These are phyloP conservation scores for Schoenoplectus triqueter DNA, from an alignment of 202 grass and related monocot genomes.

Conservation along the genomic window DNA sequence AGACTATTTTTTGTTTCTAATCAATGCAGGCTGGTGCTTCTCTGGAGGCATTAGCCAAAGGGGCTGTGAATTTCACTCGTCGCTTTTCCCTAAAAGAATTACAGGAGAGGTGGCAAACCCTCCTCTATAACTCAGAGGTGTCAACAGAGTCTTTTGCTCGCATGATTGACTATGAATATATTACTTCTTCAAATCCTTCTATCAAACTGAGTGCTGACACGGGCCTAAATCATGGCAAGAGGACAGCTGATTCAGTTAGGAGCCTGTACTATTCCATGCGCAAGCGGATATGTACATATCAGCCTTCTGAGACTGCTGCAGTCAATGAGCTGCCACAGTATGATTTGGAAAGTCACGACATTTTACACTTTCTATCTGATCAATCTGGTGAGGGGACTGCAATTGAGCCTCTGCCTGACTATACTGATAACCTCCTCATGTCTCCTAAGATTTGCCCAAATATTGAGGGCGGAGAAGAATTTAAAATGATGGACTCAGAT, in stretches of 20 bases:
- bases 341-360: conserved; percentile 26
- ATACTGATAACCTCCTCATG: conserved; percentile 34
- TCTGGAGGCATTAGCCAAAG: conserved; percentile 88
- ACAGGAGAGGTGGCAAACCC: conserved; percentile 79
- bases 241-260: conserved; percentile 66
- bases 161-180: conserved; percentile 70
- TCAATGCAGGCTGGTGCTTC: conserved; percentile 81
- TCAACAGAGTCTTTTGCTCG: conserved; percentile 66
- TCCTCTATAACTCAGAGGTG: conserved; percentile 68
- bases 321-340: conserved; percentile 26
- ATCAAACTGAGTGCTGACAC: conserved; percentile 58
- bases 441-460: conserved; percentile 56
- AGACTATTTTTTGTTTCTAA: conserved; percentile 30
- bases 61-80: conserved; percentile 80
- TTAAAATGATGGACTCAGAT: conserved; percentile 13
- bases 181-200: conserved; percentile 57
- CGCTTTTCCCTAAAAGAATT: conserved; percentile 86
- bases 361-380: conserved; percentile 37
- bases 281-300: conserved; percentile 58
- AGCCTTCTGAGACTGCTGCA: conserved; percentile 20
- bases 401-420: conserved; percentile 24
- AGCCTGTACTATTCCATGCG: conserved; percentile 74
- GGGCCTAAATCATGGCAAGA: conserved; percentile 71
- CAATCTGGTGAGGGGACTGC: conserved; percentile 18
- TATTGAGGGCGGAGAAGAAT: conserved; percentile 52